Conservation (phyloP, 148 eudicot genomes). For the Polygonum aviculare region DNA sequence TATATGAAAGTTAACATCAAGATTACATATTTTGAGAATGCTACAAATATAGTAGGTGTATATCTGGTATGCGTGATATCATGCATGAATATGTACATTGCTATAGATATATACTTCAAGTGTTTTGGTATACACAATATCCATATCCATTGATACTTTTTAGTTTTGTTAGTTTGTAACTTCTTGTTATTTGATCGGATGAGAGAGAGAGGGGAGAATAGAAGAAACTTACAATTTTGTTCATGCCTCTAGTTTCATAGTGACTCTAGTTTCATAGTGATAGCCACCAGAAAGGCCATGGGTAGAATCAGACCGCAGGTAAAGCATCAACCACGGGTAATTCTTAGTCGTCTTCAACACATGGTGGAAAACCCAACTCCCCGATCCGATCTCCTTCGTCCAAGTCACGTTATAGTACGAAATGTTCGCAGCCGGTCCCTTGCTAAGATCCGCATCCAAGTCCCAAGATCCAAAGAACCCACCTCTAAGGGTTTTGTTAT, state of each 20-base stretch:
- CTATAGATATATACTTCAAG: too few species aligned
- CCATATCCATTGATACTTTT: too few species aligned
- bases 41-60: too few species aligned
- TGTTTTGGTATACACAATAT: too few species aligned
- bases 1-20: too few species aligned
- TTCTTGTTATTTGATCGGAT: neutral
- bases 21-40: too few species aligned
- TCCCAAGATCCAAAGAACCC: slow-evolving; percentile 43
- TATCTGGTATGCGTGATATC: too few species aligned
- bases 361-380: slow-evolving; percentile 46
- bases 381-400: slow-evolving; percentile 34
- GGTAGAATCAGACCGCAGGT: slow-evolving; percentile 40
- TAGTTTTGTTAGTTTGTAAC: neutral
- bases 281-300: slow-evolving; percentile 48
- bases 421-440: neutral
- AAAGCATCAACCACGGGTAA: slow-evolving; percentile 48
- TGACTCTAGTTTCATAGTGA: slow-evolving; percentile 47
- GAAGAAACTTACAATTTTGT: slow-evolving; percentile 30
- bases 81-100: too few species aligned
- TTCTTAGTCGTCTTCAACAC: slow-evolving; percentile 29
- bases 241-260: slow-evolving; percentile 48
- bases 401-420: slow-evolving; percentile 36
- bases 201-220: neutral
- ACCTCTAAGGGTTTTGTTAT: slow-evolving; percentile 16
- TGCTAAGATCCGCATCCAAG: slow-evolving; percentile 15